These are phyloP conservation scores for Agaricus sinodeliciosus DNA, from an alignment of 768 basidiomycete genomes.

Conservation along the genomic window DNA sequence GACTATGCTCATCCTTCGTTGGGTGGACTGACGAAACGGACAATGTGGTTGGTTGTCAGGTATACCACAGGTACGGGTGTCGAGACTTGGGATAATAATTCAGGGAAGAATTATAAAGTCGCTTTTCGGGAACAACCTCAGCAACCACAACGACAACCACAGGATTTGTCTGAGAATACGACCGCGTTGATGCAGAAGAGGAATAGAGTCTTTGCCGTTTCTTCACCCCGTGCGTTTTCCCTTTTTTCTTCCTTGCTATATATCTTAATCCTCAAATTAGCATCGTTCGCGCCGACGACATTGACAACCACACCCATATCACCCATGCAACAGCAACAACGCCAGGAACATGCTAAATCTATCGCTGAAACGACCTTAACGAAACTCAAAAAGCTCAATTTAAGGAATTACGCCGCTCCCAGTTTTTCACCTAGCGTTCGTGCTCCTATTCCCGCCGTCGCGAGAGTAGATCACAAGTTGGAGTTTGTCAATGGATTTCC, in stretches of 20 bases:
- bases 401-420: conserved; percentile 50
- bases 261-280: conserved; percentile 1
- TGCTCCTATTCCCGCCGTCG: neutral
- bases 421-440: neutral
- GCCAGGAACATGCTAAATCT: conserved; percentile 18
- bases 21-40: conserved; percentile 38
- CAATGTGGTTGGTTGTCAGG: conserved; percentile 57
- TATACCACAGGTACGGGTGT: conserved; percentile 28
- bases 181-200: neutral
- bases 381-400: conserved; percentile 31
- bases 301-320: conserved; percentile 7
- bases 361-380: conserved; percentile 27
- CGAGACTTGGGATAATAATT: conserved; percentile 96
- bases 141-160: neutral
- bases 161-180: no score
- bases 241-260: neutral
- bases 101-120: conserved; percentile 69
- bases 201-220: conserved; percentile 4
- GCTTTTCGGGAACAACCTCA: conserved; percentile 38
- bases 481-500: neutral
- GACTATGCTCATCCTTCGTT: conserved; percentile 42
- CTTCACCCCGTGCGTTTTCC: conserved; percentile 21
- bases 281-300: conserved; percentile 8
- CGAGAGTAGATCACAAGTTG: neutral
- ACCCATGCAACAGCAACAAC: conserved; percentile 3